Conservation (phyloP, 1,139 yeast species). For the Eremothecium coryli region DNA sequence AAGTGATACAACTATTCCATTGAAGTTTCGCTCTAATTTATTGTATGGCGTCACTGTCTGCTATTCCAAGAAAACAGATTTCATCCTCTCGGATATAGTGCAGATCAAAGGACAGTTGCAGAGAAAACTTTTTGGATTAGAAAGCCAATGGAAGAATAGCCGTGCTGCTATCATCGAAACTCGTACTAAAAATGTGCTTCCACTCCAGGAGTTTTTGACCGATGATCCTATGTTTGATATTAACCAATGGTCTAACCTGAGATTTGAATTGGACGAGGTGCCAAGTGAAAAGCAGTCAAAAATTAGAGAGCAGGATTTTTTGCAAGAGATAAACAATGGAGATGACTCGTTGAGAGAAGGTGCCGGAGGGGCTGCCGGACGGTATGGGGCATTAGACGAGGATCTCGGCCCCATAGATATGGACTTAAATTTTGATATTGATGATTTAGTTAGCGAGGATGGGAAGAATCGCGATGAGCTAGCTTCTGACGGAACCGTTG, state of each 20-base stretch:
- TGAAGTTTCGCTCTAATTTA: conserved; percentile 25
- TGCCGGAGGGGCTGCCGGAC: not conserved
- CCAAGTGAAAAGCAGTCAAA: conserved; percentile 9
- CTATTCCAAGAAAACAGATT: conserved; percentile 26
- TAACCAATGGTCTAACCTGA: conserved; percentile 13
- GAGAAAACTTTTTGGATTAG: conserved; percentile 13
- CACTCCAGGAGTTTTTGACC: conserved; percentile 11
- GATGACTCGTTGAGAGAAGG: conserved; percentile 2
- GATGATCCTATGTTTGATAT: conserved; percentile 26
- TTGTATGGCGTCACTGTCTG: conserved; percentile 29
- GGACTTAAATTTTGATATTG: conserved; percentile 24
- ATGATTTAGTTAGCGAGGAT: conserved; percentile 24
- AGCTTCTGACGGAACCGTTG: not conserved
- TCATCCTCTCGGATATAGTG: conserved; percentile 23
- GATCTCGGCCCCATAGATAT: conserved; percentile 20
- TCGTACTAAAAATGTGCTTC: not conserved
- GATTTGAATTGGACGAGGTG: conserved; percentile 9
- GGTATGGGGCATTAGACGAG: conserved; percentile 4
- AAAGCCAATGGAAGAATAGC: not conserved
- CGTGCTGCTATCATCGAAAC: conserved; percentile 1
- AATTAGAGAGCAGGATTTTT: conserved; percentile 23
- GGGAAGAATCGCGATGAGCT: conserved; percentile 7
- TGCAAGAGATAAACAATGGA: conserved; percentile 23
- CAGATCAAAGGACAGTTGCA: conserved; percentile 19
- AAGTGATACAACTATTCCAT: conserved; percentile 16